Percentiles rank a stretch among this genome's conserved stretches.
Evolutionary conservation across 2,329 filamentous ascomycete species (phyloP).

Genomic region (Diaporthe citriasiana): DNA sequence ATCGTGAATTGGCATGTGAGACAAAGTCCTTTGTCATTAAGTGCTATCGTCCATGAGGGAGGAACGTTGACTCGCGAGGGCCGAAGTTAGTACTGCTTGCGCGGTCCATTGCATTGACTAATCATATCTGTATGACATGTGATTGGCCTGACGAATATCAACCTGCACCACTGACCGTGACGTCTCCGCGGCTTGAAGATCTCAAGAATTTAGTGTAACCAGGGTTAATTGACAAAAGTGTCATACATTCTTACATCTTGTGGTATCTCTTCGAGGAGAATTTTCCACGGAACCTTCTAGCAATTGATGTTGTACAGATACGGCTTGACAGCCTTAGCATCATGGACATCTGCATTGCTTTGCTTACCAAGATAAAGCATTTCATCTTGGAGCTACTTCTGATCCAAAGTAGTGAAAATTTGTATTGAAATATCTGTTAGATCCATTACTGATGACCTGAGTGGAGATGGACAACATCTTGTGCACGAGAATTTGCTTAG

Average conservation of each 20-base stretch:
- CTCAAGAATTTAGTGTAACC: neutral
- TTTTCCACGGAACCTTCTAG: too few species aligned
- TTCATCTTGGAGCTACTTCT: neutral
- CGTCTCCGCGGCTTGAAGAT: neutral
- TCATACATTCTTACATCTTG: neutral
- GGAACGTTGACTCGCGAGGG: conserved; percentile 18
- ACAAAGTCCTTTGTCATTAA: neutral
- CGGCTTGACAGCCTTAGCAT: too few species aligned
- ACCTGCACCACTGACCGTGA: neutral
- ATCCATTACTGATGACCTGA: neutral
- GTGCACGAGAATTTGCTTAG: neutral
- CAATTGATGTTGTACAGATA: too few species aligned
- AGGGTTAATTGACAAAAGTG: neutral
- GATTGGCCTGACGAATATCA: conserved; percentile 28
- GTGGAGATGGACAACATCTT: neutral
- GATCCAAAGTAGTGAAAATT: neutral
- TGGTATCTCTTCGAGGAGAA: neutral
- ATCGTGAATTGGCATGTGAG: conserved; percentile 39
- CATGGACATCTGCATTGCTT: neutral
- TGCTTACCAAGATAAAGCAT: neutral
- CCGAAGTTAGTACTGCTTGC: neutral
- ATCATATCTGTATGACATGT: conserved; percentile 27
- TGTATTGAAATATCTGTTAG: neutral
- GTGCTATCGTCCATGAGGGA: neutral
- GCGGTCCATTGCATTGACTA: conserved; percentile 15